Evolutionary conservation across 495 filamentous ascomycete genomes (phyloP), one percentile per base, ranked within the genome.

Genomic region (Astrothelium subdiscretum): DNA sequence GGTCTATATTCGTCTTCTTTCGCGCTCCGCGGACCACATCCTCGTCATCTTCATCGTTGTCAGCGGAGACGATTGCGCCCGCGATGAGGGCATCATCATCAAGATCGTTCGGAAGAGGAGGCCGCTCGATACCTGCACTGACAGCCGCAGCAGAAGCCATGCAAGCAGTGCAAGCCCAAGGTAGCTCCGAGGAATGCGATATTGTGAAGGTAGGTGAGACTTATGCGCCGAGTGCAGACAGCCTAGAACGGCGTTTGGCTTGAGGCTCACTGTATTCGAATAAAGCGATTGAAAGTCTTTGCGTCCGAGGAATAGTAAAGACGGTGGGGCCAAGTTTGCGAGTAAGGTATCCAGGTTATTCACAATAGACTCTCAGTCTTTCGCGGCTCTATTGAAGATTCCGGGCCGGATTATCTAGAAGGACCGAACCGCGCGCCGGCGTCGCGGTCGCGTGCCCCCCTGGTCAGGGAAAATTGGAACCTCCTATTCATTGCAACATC

Each of bases 71-170:
- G 11, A 68, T 62, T 44, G 65, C 59, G 2, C 70, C 71, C 1
- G 64, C 57, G 35, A 62, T 62, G 10, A 65, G 68, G n/a, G 64
- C 60, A 40, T 71, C 66, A 26, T 73, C 68, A 32, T 63, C 67
- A 26, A 71, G 61, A 59, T 66, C 57, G 59, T 74, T 65, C 6
- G 38, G 62, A 10, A 66, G 58, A 13, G 60, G 61, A 24, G 71
- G 65, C 31, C 44, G 31, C 22, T 43, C 58, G 12, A 58, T 58
- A 58, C 70, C 51, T 10, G 68, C 70, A 15, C 51, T 66, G 18
- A 72, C 69, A 29, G 68, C 67, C 10, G 64, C 66, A 5, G 66
- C 68, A 31, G 71, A 71, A 29, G 69, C 71, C 71, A 72, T 72
- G n/a, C 32, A 6, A 5, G 6, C 10, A 15, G n/a, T 18, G n/a